Conservation (phyloP, 1,139 yeast species). For the Yamadazyma siamensis region DNA sequence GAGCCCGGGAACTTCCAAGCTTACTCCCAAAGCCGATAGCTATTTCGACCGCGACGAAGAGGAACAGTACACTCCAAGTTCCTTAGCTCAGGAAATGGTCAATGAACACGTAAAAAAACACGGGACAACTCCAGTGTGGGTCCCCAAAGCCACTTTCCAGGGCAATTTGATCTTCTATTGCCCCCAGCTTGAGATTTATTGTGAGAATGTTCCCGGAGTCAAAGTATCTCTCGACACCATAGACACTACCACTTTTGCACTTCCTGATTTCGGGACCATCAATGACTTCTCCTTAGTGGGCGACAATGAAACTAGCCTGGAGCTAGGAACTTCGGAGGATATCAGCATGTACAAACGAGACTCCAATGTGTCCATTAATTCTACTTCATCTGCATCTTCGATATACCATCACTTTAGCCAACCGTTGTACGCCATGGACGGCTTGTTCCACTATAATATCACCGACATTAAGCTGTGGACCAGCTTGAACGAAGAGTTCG, state of each 20-base stretch:
- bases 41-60: no score
- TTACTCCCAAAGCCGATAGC: no score
- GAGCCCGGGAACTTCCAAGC: no score
- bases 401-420: constrained; percentile 42
- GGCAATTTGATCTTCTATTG: constrained; percentile 61
- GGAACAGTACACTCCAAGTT: constrained; percentile 12
- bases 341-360: constrained; percentile 35
- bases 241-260: constrained; percentile 20
- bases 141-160: constrained; percentile 53
- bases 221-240: constrained; percentile 18
- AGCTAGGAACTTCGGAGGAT: constrained; percentile 9
- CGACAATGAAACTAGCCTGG: constrained; percentile 2
- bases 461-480: constrained; percentile 61
- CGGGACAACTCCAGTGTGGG: constrained; percentile 38
- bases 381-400: constrained; percentile 24
- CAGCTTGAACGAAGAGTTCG: constrained; percentile 43
- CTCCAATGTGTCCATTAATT: constrained; percentile 34
- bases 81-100: constrained; percentile 37
- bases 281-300: constrained; percentile 19
- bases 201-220: constrained; percentile 51
- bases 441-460: constrained; percentile 53
- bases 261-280: constrained; percentile 27
- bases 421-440: constrained; percentile 39
- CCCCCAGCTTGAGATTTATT: constrained; percentile 54
- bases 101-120: constrained; percentile 27